A percentile compares a stretch with the other conserved stretches of the same genome.
phyloP scores from a whole-genome alignment of 1,139 yeast genomes.

The Candida sojae region DNA sequence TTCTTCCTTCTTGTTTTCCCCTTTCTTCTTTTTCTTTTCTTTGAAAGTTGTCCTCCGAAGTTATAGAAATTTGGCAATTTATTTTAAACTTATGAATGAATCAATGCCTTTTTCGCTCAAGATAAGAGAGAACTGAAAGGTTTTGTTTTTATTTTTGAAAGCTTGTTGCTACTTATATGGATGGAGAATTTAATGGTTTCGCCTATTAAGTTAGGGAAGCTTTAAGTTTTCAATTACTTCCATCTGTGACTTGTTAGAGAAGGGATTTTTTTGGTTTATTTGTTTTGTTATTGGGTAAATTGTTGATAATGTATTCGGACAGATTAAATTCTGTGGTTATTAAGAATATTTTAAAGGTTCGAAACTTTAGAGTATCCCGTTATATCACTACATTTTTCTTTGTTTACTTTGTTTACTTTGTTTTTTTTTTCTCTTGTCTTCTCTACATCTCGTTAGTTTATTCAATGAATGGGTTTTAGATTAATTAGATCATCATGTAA shows the following conservation, averaged over 20 bases:
- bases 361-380: slow-evolving; percentile 57
- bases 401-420: not conserved
- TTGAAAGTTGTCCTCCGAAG: slow-evolving; percentile 45
- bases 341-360: slow-evolving; percentile 46
- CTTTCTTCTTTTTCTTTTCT: slow-evolving; percentile 19
- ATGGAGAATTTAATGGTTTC: slow-evolving; percentile 19
- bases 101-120: slow-evolving; percentile 7
- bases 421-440: not conserved
- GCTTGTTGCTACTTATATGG: slow-evolving; percentile 14
- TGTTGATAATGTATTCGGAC: slow-evolving; percentile 46
- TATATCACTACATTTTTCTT: slow-evolving; percentile 47
- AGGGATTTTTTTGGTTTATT: slow-evolving; percentile 8
- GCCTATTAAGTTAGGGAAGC: slow-evolving; percentile 57
- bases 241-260: slow-evolving; percentile 18
- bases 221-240: not conserved
- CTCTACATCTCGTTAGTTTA: too few species aligned
- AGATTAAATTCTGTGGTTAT: slow-evolving; percentile 47
- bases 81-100: slow-evolving; percentile 17
- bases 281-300: slow-evolving; percentile 28
- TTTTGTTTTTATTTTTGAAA: slow-evolving; percentile 12
- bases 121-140: slow-evolving; percentile 10
- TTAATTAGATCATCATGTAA: too few species aligned
- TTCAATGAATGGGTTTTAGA: too few species aligned
- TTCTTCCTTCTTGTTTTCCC: slow-evolving; percentile 7
- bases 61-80: slow-evolving; percentile 32